These are phyloP conservation scores for Chamaenerion angustifolium DNA, from an alignment of 345 rosid genomes.

Conservation along the genomic window DNA sequence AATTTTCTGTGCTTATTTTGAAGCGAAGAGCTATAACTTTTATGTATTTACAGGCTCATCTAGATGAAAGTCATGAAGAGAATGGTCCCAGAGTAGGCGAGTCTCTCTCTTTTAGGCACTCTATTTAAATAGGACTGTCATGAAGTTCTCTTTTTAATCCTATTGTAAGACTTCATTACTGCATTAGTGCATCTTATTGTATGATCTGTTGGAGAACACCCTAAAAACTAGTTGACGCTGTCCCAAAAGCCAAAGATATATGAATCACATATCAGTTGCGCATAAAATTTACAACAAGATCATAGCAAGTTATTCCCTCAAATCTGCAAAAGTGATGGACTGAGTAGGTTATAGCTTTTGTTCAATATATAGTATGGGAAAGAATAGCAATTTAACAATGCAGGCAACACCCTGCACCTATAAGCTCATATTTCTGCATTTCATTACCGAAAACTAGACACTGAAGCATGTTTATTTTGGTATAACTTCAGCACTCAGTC, in stretches of 20 bases:
- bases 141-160: neutral
- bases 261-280: too few relatives aligned
- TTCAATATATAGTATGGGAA: too few relatives aligned
- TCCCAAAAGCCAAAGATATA: too few relatives aligned
- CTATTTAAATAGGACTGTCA: neutral
- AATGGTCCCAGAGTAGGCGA: slow-evolving; percentile 49
- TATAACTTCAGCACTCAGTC: slow-evolving; percentile 52
- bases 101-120: slow-evolving; percentile 8
- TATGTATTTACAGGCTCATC: slow-evolving; percentile 38
- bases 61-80: slow-evolving; percentile 51
- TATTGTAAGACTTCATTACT: neutral
- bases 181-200: too few relatives aligned
- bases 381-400: neutral
- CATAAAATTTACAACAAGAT: too few relatives aligned
- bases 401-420: neutral
- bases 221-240: too few relatives aligned
- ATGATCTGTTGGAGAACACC: too few relatives aligned
- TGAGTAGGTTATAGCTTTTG: too few relatives aligned
- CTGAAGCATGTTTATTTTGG: slow-evolving; percentile 8
- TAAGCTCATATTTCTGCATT: neutral
- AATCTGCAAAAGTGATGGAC: too few relatives aligned
- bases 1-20: neutral
- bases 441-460: neutral
- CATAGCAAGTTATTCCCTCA: too few relatives aligned
- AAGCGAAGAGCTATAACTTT: neutral